Base-by-base conservation (phyloP, 2,329 filamentous ascomycete species). In the Clathrospora elynae region DNA sequence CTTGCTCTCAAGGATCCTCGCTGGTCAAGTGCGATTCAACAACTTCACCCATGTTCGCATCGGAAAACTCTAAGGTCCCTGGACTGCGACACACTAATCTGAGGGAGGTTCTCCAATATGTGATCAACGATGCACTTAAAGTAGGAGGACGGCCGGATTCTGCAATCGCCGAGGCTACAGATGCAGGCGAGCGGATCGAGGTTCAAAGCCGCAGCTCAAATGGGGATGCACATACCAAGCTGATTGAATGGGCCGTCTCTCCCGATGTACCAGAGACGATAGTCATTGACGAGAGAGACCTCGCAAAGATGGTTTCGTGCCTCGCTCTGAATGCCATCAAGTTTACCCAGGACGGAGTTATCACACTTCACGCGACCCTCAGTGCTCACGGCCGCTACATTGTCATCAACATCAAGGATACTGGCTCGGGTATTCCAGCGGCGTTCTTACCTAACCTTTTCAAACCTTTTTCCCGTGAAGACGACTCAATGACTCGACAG, bases 251-350 rank as follows among this genome's bases (percentile, higher is more conserved):
- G 75, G 70, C 62, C 17, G 75, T 81, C 19, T 71, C 76, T 37
- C 59, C 74, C 12, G 70, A 71, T 39, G 76, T 82, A 7, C 80
- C 80, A 3, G 73, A 74, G 12, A 77, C 74, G 2, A 78, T 82
- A 42, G 72, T 80, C 33, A 75, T 83, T 30, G 82, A 85, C 57
- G 82, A 85, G 60, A 77, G 81, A 53, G 82, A 85, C 47, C 67
- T 86, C 23, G 77, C 78, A 30, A 85, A 85, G 58, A 70, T 85
- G 55, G 77, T 85, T 2, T 85, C 81, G 3, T 84, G 81, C 50
- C 77, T 85, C 2, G 78, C 83, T 28, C 59, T 84, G 19, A 88
- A 88, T 61, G 85, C 85, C 3, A 76, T 87, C 57, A 88, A 88
- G 62, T 88, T 88, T 58, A 87, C 85, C 0, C 82, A 86, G 42